Evolutionary conservation across 2,329 filamentous ascomycete genomes (phyloP).

Genomic region (Colletotrichum acutatum): DNA sequence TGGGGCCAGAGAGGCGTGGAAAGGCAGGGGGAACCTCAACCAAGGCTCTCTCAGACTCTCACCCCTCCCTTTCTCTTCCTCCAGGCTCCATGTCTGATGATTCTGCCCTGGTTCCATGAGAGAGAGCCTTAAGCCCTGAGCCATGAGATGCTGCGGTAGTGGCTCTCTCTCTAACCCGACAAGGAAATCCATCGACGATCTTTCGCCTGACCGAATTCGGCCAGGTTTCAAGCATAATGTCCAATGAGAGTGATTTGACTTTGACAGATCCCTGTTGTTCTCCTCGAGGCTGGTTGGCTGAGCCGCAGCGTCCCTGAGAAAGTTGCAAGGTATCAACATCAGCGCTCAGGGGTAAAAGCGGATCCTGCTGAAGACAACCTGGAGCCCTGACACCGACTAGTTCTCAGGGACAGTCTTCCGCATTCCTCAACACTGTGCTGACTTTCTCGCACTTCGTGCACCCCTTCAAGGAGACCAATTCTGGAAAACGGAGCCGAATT

Average conservation of each 20-base stretch:
- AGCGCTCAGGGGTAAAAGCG: slow-evolving; percentile 41
- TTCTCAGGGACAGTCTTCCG: slow-evolving; percentile 6
- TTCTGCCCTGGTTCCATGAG: background rate
- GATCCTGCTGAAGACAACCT: slow-evolving; percentile 33
- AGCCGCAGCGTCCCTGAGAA: slow-evolving; percentile 18
- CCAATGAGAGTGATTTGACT: slow-evolving; percentile 35
- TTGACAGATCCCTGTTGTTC: background rate
- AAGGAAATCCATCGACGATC: slow-evolving; percentile 37
- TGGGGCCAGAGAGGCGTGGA: slow-evolving; percentile 16
- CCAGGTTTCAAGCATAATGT: slow-evolving; percentile 5
- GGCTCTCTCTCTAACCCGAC: slow-evolving; percentile 30
- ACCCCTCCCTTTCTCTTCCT: background rate
- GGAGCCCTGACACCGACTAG: slow-evolving; percentile 19
- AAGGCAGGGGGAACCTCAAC: slow-evolving; percentile 19
- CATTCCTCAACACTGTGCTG: slow-evolving; percentile 25
- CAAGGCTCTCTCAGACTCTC: background rate
- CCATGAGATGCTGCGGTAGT: slow-evolving; percentile 12
- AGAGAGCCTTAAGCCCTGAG: background rate
- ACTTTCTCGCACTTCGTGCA: background rate
- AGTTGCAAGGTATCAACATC: slow-evolving; percentile 31
- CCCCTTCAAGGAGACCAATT: slow-evolving; percentile 8
- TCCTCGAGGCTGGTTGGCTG: slow-evolving; percentile 15
- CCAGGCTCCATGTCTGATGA: slow-evolving; percentile 6
- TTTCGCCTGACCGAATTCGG: slow-evolving; percentile 36
- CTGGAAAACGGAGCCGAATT: slow-evolving; percentile 31